Evolutionary conservation across 176 grass and related monocot species (phyloP), one percentile per base, ranked within the genome.

Genomic region (Metroxylon sagu): DNA sequence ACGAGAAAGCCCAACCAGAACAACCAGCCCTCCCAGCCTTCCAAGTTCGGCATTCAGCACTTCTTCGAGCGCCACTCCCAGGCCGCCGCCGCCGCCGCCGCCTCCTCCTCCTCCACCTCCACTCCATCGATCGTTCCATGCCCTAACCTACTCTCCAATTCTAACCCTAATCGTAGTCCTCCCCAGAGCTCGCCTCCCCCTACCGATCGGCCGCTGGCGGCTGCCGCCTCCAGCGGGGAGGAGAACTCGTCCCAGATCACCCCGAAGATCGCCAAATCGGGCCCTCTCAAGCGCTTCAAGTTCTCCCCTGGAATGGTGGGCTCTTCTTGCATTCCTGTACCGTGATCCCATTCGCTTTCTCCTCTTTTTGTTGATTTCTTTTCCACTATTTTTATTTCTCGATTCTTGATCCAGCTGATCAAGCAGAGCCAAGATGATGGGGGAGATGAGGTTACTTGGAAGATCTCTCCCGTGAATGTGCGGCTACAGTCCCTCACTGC

Each of bases 31-130:
- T 85, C 86, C 59, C 73, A 87, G 77, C 86, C 83, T 26, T 67
- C 91, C 60, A 96, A 87, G 83, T 96, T 85, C 57, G 91, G 91
- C 57, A 96, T 96, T 74, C 91, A 59, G 56, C 86, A 90, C 64
- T 96, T 96, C 68, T 96, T 96, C 60, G 91, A 96, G 83, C 91
- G 91, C 61, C 91, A 90, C 64, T 83, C 87, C 29, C 85, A 85
- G 76, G 77, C 72, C 52, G 70, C 65, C 68, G 66, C 83, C 59
- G 56, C 29, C 49, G 52, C 70, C 43, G 31, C 79, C 71, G 49
- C 53, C 43, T 58, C 66, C 57, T 55, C 43, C 67, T 50, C 50
- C 68, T 55, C 17, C 73, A 48, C 26, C 1, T 12, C 67, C 19
- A 76, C 43, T 55, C 52, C 70, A 25, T 53, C 59, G 50, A n/a